Evolutionary conservation across 2,329 filamentous ascomycete species (phyloP), one percentile per base, ranked within the genome.

Genomic region (Colletotrichum aenigma): DNA sequence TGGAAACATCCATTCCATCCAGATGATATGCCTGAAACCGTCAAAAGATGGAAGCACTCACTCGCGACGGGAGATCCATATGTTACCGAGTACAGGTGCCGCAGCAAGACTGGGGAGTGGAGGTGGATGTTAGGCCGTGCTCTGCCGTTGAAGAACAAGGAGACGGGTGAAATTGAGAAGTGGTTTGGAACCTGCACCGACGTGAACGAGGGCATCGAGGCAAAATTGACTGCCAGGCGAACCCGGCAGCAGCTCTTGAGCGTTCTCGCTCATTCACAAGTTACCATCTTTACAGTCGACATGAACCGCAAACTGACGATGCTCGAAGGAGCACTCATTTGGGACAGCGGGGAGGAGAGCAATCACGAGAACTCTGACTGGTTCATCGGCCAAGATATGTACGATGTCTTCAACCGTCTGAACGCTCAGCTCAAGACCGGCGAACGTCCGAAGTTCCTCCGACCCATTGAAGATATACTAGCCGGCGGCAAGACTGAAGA

Each of bases 151-250:
- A 88, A 88, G 52, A 91, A 95, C 75, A 89, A 89, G 76, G 89
- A 93, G 60, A 91, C 90, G 0, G 93, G 93, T 3, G 86, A 89
- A 64, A 95, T 96, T 65, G 88, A 94, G 74, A 95, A 94, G 81
- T 96, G 94, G 94, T 95, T 94, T 79, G 94, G 94, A 85, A 95
- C 94, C 2, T 95, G 93, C 79, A 96, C 94, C 15, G 94, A 96
- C 77, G 94, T 96, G 21, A 93, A 96, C 80, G 94, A 96, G 76
- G 88, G 92, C 58, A 93, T 96, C 4, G 89, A 94, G 80, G 90
- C 93, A 16, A 92, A 93, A 75, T 88, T 93, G 76, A 89, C 89
- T 65, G 93, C 93, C 18, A 92, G 91, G 76, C 89, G 91, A 73
- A 93, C 90, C 21, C 89, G 92, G n/a, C 91, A 93, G 79, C 93